Evolutionary conservation across 2,329 filamentous ascomycete species (phyloP).

Genomic region (Sporothrix globosa): DNA sequence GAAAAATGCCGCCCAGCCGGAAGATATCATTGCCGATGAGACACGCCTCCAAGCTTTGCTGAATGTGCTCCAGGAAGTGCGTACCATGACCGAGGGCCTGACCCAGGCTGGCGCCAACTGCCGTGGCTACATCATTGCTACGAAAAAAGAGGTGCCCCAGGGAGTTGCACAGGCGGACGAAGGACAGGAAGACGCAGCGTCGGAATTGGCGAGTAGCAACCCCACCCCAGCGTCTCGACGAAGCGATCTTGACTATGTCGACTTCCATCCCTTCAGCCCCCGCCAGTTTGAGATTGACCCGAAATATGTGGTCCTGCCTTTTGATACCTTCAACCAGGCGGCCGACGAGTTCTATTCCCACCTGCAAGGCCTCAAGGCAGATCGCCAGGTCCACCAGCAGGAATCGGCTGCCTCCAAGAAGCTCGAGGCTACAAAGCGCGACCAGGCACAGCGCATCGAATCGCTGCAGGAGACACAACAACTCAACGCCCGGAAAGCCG

Average conservation of each 20-base stretch:
- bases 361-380: conserved; percentile 88
- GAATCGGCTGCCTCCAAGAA: conserved; percentile 82
- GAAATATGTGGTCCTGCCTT: conserved; percentile 69
- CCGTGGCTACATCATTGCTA: conserved; percentile 84
- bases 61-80: conserved; percentile 68
- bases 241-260: conserved; percentile 72
- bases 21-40: conserved; percentile 70
- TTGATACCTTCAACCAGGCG: conserved; percentile 85
- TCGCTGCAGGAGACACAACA: conserved; percentile 80
- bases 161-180: neutral
- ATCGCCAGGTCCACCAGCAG: conserved; percentile 78
- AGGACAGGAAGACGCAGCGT: neutral
- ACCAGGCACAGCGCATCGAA: conserved; percentile 83
- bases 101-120: conserved; percentile 62
- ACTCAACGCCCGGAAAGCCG: conserved; percentile 83
- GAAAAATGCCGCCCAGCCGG: conserved; percentile 52
- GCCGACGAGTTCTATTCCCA: conserved; percentile 98
- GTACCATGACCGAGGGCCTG: conserved; percentile 69
- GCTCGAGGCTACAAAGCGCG: conserved; percentile 78
- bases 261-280: conserved; percentile 92
- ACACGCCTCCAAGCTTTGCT: conserved; percentile 68
- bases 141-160: neutral
- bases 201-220: conserved; percentile 13
- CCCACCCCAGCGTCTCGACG: conserved; percentile 14
- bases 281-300: conserved; percentile 73